Evolutionary conservation across 805 yeast genomes (phyloP), one percentile per base, ranked within the genome.

Genomic region (Komagataella ulmi): DNA sequence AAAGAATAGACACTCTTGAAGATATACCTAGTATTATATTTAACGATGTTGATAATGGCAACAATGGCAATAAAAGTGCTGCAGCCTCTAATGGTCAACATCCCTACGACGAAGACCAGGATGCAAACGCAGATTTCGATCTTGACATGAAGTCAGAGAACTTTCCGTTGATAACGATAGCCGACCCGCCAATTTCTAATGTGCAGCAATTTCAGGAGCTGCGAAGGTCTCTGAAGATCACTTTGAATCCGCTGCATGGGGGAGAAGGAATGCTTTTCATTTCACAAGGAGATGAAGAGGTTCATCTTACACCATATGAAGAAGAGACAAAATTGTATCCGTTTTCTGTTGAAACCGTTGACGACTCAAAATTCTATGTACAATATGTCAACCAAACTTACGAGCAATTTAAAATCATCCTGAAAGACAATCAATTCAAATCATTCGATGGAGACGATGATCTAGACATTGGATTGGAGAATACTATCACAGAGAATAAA

Each of bases 401-500:
- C 62, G 76, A 77, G 54, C 66, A 74, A 2, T 74, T 81, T 55
- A 80, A 80, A 56, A 66, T 70, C 2, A 56, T 77, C 23, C 73
- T 78, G 17, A 67, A 69, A n/a, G 69, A 74, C 52, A 67, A 68
- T 49, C 56, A 65, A 23, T 76, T 69, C 56, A 65, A 71, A 19
- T 64, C 64, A 64, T 50, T 70, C 61, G 57, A 57, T 46, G 55
- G 54, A 1, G 59, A 57, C 36, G 63, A 62, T 30, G 62, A 61
- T 17, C 46, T 57, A 52, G 50, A 56, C 7, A 62, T 65, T 19
- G 71, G 71, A 1, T 61, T 67, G 10, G 43, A 63, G 6, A 59
- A 59, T 48, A 56, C 54, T 7, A 59, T 63, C 14, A 64, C 70
- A 48, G 77, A 75, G 51, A 61, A 60, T 7, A 57, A 60, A 14